These are phyloP conservation scores for Bipolaris oryzae DNA, from an alignment of 2,329 filamentous ascomycete species.

Conservation along the genomic window DNA sequence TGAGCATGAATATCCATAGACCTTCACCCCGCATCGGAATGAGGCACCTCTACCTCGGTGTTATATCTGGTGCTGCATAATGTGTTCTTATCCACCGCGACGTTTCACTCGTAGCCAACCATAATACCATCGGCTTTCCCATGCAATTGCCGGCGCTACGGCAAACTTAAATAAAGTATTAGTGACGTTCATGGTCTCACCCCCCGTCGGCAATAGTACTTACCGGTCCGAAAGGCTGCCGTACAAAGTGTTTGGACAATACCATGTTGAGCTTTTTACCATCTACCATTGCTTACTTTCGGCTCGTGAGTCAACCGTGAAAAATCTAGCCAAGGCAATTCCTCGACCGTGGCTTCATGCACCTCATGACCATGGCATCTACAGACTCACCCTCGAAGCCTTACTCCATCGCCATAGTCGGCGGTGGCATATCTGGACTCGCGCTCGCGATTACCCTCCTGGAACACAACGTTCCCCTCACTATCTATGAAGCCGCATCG, in stretches of 20 bases:
- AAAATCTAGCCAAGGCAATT: neutral
- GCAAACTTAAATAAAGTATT: neutral
- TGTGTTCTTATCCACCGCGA: neutral
- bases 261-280: neutral
- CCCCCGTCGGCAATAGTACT: neutral
- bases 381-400: conserved; percentile 33
- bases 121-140: neutral
- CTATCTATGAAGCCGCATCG: conserved; percentile 63
- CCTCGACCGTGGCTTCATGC: neutral
- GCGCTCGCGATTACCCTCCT: conserved; percentile 60
- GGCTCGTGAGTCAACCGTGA: neutral
- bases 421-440: conserved; percentile 65
- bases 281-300: neutral
- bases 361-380: conserved; percentile 23
- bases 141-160: neutral
- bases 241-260: conserved; percentile 4
- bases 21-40: conserved; percentile 2
- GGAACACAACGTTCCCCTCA: conserved; percentile 53
- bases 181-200: neutral
- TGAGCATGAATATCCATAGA: neutral
- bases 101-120: neutral
- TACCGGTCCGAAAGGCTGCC: conserved; percentile 2
- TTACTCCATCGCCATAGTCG: conserved; percentile 62
- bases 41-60: neutral
- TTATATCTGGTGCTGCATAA: neutral